phyloP scores from a whole-genome alignment of 192 early-diverging fungal genomes.

The Coemansia sp. region DNA sequence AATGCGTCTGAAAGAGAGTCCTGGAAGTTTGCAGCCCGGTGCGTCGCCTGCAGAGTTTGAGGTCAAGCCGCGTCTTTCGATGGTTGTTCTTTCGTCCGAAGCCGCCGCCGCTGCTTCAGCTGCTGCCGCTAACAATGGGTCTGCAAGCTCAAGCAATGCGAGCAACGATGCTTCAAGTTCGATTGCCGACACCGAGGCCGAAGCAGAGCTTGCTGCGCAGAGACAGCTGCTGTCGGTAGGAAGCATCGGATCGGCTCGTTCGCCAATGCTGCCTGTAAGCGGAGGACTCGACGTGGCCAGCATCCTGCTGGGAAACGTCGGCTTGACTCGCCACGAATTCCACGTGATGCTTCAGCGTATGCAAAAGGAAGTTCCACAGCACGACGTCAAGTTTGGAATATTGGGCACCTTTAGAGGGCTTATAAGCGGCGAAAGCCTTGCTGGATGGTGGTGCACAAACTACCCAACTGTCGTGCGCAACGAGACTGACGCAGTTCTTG shows the following conservation, averaged over 20 bases:
- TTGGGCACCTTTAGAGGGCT: conserved; percentile 64
- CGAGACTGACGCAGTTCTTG: conserved; percentile 62
- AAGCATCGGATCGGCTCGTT: conserved; percentile 11
- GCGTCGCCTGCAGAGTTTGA: conserved; percentile 28
- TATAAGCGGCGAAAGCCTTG: conserved; percentile 67
- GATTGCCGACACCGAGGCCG: conserved; percentile 8
- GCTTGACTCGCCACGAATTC: conserved; percentile 62
- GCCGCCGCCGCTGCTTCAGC: conserved; percentile 5
- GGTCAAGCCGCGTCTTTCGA: conserved; percentile 39
- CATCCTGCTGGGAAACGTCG: conserved; percentile 59
- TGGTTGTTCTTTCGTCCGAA: conserved; percentile 9
- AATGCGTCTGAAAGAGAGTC: conserved; percentile 32
- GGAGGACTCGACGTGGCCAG: conserved; percentile 48
- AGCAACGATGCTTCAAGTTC: conserved; percentile 12
- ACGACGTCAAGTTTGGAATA: conserved; percentile 69
- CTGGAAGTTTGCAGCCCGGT: conserved; percentile 14
- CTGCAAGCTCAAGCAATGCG: conserved; percentile 5
- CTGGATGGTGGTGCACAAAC: conserved; percentile 72
- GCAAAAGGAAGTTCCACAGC: conserved; percentile 60
- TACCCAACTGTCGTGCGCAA: conserved; percentile 59
- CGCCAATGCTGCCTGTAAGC: conserved; percentile 20
- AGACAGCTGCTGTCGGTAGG: conserved; percentile 25
- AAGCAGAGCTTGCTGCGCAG: conserved; percentile 31
- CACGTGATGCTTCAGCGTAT: conserved; percentile 63
- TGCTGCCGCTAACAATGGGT: not conserved